A percentile compares a stretch with the other conserved stretches of the same genome.
Conservation (phyloP, 176 grass and related monocot species). For the Lolium perenne region DNA sequence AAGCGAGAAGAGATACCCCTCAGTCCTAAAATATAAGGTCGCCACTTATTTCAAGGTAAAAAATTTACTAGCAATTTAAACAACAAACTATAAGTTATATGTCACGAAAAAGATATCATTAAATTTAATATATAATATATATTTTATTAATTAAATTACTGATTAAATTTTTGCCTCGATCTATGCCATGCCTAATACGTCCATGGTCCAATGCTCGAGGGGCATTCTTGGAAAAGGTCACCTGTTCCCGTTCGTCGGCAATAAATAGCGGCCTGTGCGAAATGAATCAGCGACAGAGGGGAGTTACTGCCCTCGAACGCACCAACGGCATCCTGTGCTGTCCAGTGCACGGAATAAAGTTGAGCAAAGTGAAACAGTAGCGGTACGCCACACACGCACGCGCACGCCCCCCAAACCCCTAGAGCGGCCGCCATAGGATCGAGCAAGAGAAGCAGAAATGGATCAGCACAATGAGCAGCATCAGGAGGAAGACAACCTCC, state of each 20-base stretch:
- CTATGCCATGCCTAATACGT: no score
- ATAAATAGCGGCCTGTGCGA: conserved; percentile 35
- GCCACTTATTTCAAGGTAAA: no score
- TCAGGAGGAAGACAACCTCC: not conserved
- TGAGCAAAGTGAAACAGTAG: conserved; percentile 18
- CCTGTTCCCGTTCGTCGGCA: not conserved
- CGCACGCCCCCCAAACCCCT: conserved; percentile 9
- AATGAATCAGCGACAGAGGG: conserved; percentile 31
- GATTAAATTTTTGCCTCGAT: no score
- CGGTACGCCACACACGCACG: not conserved
- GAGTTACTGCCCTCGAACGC: conserved; percentile 37
- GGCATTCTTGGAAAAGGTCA: not conserved
- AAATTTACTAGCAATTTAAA: no score
- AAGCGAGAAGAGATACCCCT: no score
- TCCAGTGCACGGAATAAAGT: conserved; percentile 26
- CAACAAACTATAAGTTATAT: no score
- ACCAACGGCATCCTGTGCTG: conserved; percentile 21
- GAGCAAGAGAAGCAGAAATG: not conserved
- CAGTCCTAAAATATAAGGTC: no score
- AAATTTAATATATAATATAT: no score
- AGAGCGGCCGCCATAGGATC: conserved; percentile 1
- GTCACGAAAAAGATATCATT: no score
- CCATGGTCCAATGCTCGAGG: not conserved
- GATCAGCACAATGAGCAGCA: not conserved
- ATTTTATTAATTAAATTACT: no score